Percentiles rank a stretch among this genome's conserved stretches.
phyloP scores from a whole-genome alignment of 352 stramenopile genomes.

The Peronospora farinosa region DNA sequence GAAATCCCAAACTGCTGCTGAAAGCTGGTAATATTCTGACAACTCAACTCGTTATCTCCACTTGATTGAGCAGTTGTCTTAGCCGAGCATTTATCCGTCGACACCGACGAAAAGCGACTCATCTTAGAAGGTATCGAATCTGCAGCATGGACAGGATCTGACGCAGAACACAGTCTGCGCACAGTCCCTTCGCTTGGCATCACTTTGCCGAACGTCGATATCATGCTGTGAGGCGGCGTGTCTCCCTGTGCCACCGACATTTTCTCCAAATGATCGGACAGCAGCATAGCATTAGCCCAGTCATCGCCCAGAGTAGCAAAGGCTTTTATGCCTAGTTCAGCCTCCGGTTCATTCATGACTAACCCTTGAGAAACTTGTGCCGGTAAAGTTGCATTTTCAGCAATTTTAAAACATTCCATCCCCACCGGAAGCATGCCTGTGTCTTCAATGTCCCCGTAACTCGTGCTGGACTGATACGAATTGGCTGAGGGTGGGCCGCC shows the following conservation, averaged over 20 bases:
- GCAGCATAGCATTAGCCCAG: slow-evolving; percentile 36
- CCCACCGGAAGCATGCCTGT: slow-evolving; percentile 34
- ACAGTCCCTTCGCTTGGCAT: not conserved
- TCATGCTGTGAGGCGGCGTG: slow-evolving; percentile 10
- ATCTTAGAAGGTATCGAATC: slow-evolving; percentile 9
- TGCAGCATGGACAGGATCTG: slow-evolving; percentile 17
- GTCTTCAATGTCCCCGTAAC: slow-evolving; percentile 28
- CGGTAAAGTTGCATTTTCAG: slow-evolving; percentile 12
- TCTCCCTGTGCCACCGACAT: slow-evolving; percentile 47
- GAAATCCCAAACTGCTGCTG: slow-evolving; percentile 13
- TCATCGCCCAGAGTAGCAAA: slow-evolving; percentile 26
- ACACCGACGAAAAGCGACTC: slow-evolving; percentile 18
- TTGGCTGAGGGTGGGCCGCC: slow-evolving; percentile 9
- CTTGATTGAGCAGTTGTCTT: slow-evolving; percentile 2
- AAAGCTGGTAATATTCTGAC: slow-evolving; percentile 4
- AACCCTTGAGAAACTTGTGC: slow-evolving; percentile 10
- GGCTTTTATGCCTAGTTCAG: slow-evolving; percentile 17
- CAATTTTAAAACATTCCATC: slow-evolving; percentile 43
- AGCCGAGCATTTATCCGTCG: not conserved
- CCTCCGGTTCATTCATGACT: slow-evolving; percentile 19
- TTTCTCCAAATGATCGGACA: slow-evolving; percentile 59
- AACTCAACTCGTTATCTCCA: slow-evolving; percentile 1
- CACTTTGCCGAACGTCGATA: slow-evolving; percentile 7
- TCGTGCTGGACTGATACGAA: slow-evolving; percentile 29
- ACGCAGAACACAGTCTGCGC: slow-evolving; percentile 17